These are phyloP conservation scores for Sorghum bicolor DNA, from an alignment of 176 grass and related monocot species.

Conservation along the genomic window DNA sequence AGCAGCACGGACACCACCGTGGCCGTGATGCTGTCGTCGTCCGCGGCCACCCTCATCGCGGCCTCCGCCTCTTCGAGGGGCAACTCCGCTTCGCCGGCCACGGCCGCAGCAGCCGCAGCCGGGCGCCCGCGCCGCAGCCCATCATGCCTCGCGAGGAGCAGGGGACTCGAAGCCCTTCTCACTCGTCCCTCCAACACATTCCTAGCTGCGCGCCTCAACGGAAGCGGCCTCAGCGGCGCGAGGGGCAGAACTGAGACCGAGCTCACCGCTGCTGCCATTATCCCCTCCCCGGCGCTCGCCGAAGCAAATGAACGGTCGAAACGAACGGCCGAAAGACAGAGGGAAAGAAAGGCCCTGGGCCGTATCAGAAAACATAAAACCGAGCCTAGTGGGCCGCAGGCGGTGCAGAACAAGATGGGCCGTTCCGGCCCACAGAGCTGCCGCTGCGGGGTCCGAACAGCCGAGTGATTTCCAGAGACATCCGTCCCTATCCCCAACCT, in stretches of 20 bases:
- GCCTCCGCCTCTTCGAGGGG: constrained; percentile 40
- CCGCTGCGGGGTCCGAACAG: neutral
- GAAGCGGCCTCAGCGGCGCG: constrained; percentile 17
- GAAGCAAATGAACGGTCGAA: constrained; percentile 42
- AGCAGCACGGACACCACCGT: constrained; percentile 51
- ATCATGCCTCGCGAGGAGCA: constrained; percentile 15
- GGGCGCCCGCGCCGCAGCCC: neutral
- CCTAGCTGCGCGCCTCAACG: neutral
- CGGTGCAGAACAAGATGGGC: neutral
- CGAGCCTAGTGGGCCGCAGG: neutral
- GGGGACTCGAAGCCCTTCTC: neutral
- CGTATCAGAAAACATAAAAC: neutral
- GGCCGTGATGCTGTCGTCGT: constrained; percentile 44
- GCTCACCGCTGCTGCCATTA: constrained; percentile 37
- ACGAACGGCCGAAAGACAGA: neutral
- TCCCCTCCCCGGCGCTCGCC: constrained; percentile 33
- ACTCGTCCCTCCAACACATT: neutral
- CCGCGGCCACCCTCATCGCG: constrained; percentile 41
- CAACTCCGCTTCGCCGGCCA: constrained; percentile 22
- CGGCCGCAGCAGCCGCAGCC: neutral
- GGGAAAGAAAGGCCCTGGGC: neutral
- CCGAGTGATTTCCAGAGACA: constrained; percentile 38
- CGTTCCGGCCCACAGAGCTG: neutral
- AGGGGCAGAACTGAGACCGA: constrained; percentile 21
- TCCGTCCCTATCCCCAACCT: constrained; percentile 29